Conservation (phyloP, 371 early-diverging fungal species). For the Rhizopus stolonifer region DNA sequence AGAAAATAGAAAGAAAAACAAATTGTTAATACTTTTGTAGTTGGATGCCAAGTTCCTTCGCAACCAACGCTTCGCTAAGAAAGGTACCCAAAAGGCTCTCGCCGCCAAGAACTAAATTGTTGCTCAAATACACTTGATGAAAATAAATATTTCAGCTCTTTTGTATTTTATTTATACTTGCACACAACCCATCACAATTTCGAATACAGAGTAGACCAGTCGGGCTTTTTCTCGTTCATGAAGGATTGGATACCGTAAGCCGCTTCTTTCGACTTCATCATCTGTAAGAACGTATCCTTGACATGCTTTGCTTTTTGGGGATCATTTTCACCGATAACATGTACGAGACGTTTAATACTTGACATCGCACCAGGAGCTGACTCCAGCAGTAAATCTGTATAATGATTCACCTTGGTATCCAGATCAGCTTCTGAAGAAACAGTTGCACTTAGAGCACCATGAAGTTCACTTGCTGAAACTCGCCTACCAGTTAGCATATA, state of each 20-base stretch:
- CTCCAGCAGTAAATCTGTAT: conserved; percentile 46
- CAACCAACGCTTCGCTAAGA: conserved; percentile 97
- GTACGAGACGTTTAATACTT: conserved; percentile 52
- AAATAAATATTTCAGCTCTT: too few species aligned
- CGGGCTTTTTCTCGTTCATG: conserved; percentile 50
- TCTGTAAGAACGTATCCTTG: conserved; percentile 48
- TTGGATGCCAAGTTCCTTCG: conserved; percentile 97
- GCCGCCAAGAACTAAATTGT: conserved; percentile 28
- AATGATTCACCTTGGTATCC: conserved; percentile 42
- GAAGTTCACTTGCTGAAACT: background rate
- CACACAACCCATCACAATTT: conserved; percentile 26
- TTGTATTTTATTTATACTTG: too few species aligned
- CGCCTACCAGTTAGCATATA: conserved; percentile 13
- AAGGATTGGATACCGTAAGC: conserved; percentile 67
- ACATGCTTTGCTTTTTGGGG: conserved; percentile 33
- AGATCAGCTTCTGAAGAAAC: conserved; percentile 37
- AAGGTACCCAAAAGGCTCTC: conserved; percentile 57
- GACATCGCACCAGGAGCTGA: conserved; percentile 62
- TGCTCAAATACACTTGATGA: too few species aligned
- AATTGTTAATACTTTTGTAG: conserved; percentile 26
- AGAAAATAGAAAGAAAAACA: background rate
- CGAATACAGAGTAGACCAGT: conserved; percentile 53
- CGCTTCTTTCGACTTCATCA: conserved; percentile 71
- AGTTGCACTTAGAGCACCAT: conserved; percentile 31
- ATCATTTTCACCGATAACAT: conserved; percentile 41